A percentile compares a stretch with the other conserved stretches of the same genome.
Evolutionary conservation across 2,329 filamentous ascomycete genomes (phyloP).

Genomic region (Colletotrichum simmondsii): DNA sequence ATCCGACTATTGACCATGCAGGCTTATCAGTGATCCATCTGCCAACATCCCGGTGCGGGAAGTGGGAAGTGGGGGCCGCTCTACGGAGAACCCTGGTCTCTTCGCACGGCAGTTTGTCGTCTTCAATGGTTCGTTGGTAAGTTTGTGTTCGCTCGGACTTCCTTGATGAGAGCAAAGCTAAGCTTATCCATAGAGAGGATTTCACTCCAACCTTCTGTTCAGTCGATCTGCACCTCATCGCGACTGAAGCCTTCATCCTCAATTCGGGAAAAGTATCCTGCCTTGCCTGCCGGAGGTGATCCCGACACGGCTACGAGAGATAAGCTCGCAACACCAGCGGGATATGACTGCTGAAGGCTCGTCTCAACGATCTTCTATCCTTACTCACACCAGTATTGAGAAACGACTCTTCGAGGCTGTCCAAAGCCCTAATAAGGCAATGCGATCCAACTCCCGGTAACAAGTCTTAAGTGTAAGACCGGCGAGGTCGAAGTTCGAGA

Average conservation of each 20-base stretch:
- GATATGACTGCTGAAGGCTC: neutral
- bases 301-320: neutral
- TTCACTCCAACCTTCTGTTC: neutral
- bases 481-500: neutral
- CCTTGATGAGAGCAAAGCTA: neutral
- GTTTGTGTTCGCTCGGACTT: too few relatives aligned
- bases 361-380: neutral
- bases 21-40: conserved; percentile 24
- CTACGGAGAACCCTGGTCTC: neutral
- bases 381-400: neutral
- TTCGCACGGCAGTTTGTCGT: neutral
- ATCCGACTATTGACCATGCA: conserved; percentile 1
- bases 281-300: neutral
- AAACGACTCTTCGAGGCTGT: neutral
- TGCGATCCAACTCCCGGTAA: too few relatives aligned
- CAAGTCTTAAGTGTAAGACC: too few relatives aligned
- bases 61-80: conserved; percentile 7
- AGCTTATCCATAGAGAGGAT: neutral
- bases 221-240: neutral
- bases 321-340: neutral
- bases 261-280: neutral
- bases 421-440: neutral
- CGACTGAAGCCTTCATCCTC: too few relatives aligned
- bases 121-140: neutral
- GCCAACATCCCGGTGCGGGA: neutral